Conservation (phyloP, 225 moss, liverwort and hornwort species). For the Polytrichum commune region DNA sequence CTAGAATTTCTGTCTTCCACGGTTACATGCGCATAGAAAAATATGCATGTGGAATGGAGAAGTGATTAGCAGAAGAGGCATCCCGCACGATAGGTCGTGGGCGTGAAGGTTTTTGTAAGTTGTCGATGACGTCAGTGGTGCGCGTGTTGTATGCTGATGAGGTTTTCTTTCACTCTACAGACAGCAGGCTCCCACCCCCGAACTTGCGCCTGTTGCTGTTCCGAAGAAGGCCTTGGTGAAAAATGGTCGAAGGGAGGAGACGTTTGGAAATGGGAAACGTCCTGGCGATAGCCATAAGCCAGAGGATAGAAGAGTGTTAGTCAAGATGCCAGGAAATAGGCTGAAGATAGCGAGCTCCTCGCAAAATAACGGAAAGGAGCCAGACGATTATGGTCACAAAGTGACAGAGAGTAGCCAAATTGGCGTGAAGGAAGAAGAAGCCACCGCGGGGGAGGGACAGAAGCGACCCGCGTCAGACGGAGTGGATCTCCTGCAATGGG, state of each 20-base stretch:
- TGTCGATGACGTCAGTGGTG: not conserved
- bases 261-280: constrained; percentile 70
- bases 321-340: constrained; percentile 87
- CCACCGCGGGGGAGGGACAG: constrained; percentile 40
- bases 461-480: constrained; percentile 68
- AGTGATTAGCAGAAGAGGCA: too few relatives aligned
- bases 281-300: constrained; percentile 57
- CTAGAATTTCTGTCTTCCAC: not conserved
- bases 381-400: constrained; percentile 54
- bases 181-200: constrained; percentile 71
- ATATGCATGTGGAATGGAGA: too few relatives aligned
- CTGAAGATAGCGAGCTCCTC: constrained; percentile 47
- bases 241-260: constrained; percentile 43
- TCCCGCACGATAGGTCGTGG: not conserved
- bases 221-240: constrained; percentile 69
- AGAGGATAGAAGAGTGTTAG: constrained; percentile 66
- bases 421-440: constrained; percentile 66
- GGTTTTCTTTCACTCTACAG: constrained; percentile 37
- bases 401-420: constrained; percentile 54
- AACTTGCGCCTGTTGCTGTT: constrained; percentile 53
- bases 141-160: not conserved
- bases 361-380: constrained; percentile 65
- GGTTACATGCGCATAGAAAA: not conserved
- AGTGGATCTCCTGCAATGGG: constrained; percentile 82
- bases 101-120: too few relatives aligned